Evolutionary conservation across 306 rosid genomes (phyloP), one percentile per base, ranked within the genome.

Genomic region (Fragaria ananassa): DNA sequence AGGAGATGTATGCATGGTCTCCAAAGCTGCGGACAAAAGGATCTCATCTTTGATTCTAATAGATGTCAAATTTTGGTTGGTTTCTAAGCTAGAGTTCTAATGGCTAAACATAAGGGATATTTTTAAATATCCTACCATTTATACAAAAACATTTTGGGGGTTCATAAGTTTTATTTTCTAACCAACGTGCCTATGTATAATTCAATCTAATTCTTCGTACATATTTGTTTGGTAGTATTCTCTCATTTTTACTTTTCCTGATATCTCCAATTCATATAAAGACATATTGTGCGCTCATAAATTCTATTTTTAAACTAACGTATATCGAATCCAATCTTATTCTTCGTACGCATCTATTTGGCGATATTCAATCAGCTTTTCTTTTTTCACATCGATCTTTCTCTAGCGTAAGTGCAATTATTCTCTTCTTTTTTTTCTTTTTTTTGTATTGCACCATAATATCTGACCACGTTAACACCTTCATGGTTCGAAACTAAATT

Each of bases 11-110:
- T 85, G 56, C 77, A 69, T 84, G 97, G 96, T 91, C 98, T 86
- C 96, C 81, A 90, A 91, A 93, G 93, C 87, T 78, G 86, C 78
- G 87, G 93, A 91, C 98, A 93, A 73, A 85, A 91, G 85, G 75
- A 93, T 93, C 97, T 86, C 72, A 76, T 77, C 87, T 83, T 89
- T 85, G 92, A 90, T 91, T 88, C 91, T 34, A 64, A 81, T 83
- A 76, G 61, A 79, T 88, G 93, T 93, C 89, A 91, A 89, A 79
- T 85, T 74, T 74, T 88, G 86, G 91, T 82, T 91, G 88, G 86
- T 88, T 88, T 85, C 85, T 70, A 54, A 85, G 79, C 82, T 65
- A 82, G 77, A 10, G 39, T 61, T 61, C 37, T 5, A 68, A 76
- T 82, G 63, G 83, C 81, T 37, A 17, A 51, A 67, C 49, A 87